Evolutionary conservation across 179 eudicot species (phyloP).

Genomic region (Gypsophila paniculata): DNA sequence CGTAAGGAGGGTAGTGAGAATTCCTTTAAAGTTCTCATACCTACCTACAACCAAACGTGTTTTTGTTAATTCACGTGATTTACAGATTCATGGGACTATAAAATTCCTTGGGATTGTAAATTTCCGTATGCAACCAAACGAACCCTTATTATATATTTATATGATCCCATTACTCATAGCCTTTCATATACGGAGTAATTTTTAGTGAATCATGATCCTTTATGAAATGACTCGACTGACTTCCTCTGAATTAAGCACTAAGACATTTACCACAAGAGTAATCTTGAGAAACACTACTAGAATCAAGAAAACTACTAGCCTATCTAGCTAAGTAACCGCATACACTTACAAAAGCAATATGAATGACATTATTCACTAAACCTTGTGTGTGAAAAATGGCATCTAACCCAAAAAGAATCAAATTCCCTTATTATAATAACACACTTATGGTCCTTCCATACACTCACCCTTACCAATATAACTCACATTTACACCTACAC

Average conservation of each 20-base stretch:
- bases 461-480: background rate
- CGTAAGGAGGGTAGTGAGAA: no score
- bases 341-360: constrained; percentile 1
- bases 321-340: constrained; percentile 12
- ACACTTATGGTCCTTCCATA: constrained; percentile 18
- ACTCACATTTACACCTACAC: constrained; percentile 3
- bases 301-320: constrained; percentile 14
- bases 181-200: no score
- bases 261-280: background rate
- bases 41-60: no score
- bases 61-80: no score
- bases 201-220: no score
- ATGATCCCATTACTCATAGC: no score
- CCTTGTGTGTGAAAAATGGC: constrained; percentile 13
- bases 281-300: constrained; percentile 18
- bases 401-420: constrained; percentile 24
- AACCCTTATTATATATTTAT: no score
- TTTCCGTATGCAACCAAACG: no score
- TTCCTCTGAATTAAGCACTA: background rate
- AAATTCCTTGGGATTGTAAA: no score
- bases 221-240: background rate
- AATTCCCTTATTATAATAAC: constrained; percentile 13
- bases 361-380: background rate
- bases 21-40: no score
- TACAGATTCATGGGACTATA: no score